Base-by-base conservation (phyloP, 805 yeast genomes). In the Danielozyma ontarioensis region DNA sequence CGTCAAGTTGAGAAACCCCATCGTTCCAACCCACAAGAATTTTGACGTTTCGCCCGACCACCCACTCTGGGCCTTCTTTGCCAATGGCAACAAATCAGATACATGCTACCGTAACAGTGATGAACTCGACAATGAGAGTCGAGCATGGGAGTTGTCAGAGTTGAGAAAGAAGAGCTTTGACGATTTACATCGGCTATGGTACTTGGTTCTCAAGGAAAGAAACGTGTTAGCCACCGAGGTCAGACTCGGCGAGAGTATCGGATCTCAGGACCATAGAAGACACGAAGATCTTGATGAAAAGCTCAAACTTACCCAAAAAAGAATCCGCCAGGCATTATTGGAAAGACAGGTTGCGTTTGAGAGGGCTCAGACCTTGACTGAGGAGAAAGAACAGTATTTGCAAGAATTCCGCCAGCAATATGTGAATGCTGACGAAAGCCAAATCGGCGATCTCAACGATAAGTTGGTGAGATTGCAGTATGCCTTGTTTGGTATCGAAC, bases 41-140 rank as follows among this genome's bases (percentile, higher is more conserved):
- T 70, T 89, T 34, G 70, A 70, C 39, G 83, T 84, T 22, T 72
- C 78, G 11, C 90, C 82, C 4, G 83, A 83, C 55, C 98, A 93
- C 60, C 98, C 97, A 19, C 69, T 93, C 42, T 93, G 96, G 96
- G 89, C 84, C 48, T 93, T 93, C 56, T 93, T 90, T 64, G 58
- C 62, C 10, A 54, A 52, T 3, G 72, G 68, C 4, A 53, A 55
- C 42, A 72, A 83, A 25, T 69, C 78, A 36, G 68, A 72, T 48
- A 36, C 45, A 6, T 76, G 79, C 39, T 61, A 83, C 39, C 74
- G 97, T 46, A 54, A 67, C 2, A 59, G 72, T 3, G 74, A 68
- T 2, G 84, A 80, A 15, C 65, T 73, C 32, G 62, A 63, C 23
- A 53, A 57, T 18, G 62, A 66, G 7, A 80, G 93, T 12, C 72